Percentiles rank a stretch among this genome's conserved stretches.
Evolutionary conservation across 495 filamentous ascomycete genomes (phyloP).

Genomic region (Lophiotrema nucula): DNA sequence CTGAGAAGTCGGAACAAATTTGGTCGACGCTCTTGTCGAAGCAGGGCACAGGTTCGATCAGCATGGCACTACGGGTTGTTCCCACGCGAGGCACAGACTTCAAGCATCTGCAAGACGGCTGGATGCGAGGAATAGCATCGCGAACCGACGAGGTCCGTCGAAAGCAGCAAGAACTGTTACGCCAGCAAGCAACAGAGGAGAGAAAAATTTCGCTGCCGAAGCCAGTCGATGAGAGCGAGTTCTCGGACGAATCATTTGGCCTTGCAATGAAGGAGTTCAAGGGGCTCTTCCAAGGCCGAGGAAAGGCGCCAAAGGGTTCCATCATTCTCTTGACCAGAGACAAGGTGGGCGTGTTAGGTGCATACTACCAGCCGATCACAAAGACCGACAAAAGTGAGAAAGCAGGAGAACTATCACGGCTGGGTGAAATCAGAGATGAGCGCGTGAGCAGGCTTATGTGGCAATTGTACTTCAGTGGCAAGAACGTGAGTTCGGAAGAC

Average conservation of each 20-base stretch:
- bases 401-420: slow-evolving; percentile 45
- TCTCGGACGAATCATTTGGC: slow-evolving; percentile 60
- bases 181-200: slow-evolving; percentile 18
- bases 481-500: slow-evolving; percentile 79
- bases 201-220: slow-evolving; percentile 17
- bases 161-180: slow-evolving; percentile 22
- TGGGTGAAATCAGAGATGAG: slow-evolving; percentile 75
- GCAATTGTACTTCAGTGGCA: slow-evolving; percentile 86
- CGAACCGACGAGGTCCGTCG: slow-evolving; percentile 52
- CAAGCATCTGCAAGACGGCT: slow-evolving; percentile 84
- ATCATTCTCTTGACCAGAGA: slow-evolving; percentile 73
- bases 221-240: slow-evolving; percentile 28
- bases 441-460: slow-evolving; percentile 77
- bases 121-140: slow-evolving; percentile 76
- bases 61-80: slow-evolving; percentile 73
- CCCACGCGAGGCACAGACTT: slow-evolving; percentile 90
- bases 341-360: slow-evolving; percentile 60
- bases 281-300: slow-evolving; percentile 68
- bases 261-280: slow-evolving; percentile 72
- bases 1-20: slow-evolving; percentile 60
- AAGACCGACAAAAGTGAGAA: slow-evolving; percentile 42
- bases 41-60: slow-evolving; percentile 50
- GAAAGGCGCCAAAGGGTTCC: slow-evolving; percentile 68
- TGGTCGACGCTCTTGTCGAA: slow-evolving; percentile 71
- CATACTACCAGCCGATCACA: slow-evolving; percentile 59